phyloP scores from a whole-genome alignment of 192 early-diverging fungal species.

The Dissophora globulifera region DNA sequence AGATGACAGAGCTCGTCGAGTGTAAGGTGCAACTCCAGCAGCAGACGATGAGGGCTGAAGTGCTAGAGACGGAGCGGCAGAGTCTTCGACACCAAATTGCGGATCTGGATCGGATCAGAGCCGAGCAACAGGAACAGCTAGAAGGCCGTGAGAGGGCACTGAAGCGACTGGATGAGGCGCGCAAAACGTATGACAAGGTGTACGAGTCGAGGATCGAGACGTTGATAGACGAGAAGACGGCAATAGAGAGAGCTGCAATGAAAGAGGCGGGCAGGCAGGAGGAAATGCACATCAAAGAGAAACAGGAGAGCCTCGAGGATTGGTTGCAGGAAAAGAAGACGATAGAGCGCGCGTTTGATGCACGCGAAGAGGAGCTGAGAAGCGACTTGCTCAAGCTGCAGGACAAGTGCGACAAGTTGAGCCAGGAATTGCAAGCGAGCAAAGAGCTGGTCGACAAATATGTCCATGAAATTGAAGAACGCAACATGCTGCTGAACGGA shows the following conservation, averaged over 20 bases:
- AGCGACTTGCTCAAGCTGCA: no score
- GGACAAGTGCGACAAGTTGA: no score
- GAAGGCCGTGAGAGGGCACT: constrained; percentile 28
- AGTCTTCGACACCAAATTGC: background rate
- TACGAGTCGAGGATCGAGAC: constrained; percentile 34
- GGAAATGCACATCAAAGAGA: constrained; percentile 7
- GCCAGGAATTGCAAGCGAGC: no score
- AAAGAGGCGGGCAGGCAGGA: background rate
- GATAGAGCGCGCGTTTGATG: no score
- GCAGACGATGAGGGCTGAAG: background rate
- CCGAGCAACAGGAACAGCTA: constrained; percentile 23
- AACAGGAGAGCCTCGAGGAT: no score
- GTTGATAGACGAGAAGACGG: constrained; percentile 32
- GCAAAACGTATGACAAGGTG: constrained; percentile 29
- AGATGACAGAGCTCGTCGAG: constrained; percentile 5
- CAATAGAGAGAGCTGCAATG: constrained; percentile 5
- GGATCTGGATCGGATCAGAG: background rate
- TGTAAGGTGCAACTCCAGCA: constrained; percentile 5
- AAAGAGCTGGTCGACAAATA: no score
- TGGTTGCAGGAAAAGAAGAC: no score
- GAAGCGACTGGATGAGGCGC: constrained; percentile 19
- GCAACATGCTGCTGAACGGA: no score
- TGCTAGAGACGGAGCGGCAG: constrained; percentile 7
- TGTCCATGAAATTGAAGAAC: no score
- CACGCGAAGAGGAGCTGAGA: no score